A percentile compares a stretch with the other conserved stretches of the same genome.
These are phyloP conservation scores for Hypoxylon crocopeplum DNA, from an alignment of 495 filamentous ascomycete genomes.

Conservation along the genomic window DNA sequence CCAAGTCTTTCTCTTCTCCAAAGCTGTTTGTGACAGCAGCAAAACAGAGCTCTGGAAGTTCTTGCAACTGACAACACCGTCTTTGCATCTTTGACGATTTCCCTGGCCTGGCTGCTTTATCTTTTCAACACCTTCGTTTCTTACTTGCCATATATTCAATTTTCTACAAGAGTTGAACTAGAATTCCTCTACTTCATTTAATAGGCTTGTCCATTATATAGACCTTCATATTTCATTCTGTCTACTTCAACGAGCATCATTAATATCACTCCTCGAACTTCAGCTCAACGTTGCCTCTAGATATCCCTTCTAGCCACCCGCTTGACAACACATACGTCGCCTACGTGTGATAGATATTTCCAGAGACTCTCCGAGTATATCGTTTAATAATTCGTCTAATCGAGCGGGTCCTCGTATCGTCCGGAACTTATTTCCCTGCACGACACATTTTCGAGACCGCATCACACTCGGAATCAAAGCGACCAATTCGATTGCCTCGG, in stretches of 20 bases:
- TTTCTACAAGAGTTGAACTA: conserved; percentile 22
- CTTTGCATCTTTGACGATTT: conserved; percentile 24
- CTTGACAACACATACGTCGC: too few relatives aligned
- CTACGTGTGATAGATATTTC: neutral
- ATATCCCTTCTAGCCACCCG: conserved; percentile 3
- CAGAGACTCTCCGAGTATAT: neutral
- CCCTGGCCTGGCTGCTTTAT: conserved; percentile 21
- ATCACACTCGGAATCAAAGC: conserved; percentile 1
- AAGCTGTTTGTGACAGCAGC: conserved; percentile 37
- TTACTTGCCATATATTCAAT: conserved; percentile 24
- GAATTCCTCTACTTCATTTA: conserved; percentile 18
- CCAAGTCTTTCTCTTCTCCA: conserved; percentile 44
- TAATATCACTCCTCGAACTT: neutral
- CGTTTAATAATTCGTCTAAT: conserved; percentile 16
- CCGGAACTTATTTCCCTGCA: conserved; percentile 18
- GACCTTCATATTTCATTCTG: neutral
- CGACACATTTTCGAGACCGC: conserved; percentile 5
- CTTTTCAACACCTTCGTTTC: conserved; percentile 22
- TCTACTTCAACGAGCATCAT: neutral
- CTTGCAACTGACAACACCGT: conserved; percentile 43
- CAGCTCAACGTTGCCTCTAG: neutral
- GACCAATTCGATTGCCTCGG: neutral
- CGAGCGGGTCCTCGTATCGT: conserved; percentile 29
- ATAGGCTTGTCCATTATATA: conserved; percentile 17
- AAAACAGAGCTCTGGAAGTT: conserved; percentile 63